Percentiles rank a stretch among this genome's conserved stretches.
These are phyloP conservation scores for Fusarium napiforme DNA, from an alignment of 2,329 filamentous ascomycete genomes.

Conservation along the genomic window DNA sequence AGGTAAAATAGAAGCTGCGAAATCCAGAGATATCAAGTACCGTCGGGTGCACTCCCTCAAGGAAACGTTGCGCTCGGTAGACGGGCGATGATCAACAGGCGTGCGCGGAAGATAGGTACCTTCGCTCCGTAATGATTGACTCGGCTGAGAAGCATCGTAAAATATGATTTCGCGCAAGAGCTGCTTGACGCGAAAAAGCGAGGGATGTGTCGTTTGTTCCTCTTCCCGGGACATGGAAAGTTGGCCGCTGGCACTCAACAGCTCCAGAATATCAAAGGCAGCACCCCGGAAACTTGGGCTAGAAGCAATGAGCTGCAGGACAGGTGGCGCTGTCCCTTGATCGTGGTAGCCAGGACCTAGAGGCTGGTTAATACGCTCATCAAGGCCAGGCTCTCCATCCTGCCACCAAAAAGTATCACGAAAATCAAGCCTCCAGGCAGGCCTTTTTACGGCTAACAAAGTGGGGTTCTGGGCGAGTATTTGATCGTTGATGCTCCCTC, in stretches of 20 bases:
- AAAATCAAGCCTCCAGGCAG: constrained; percentile 62
- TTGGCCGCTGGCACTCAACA: constrained; percentile 62
- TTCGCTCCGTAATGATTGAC: constrained; percentile 52
- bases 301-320: constrained; percentile 61
- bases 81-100: constrained; percentile 57
- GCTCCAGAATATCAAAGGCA: constrained; percentile 63
- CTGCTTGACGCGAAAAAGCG: constrained; percentile 65
- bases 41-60: constrained; percentile 62
- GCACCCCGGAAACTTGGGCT: constrained; percentile 63
- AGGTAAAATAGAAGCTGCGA: constrained; percentile 53
- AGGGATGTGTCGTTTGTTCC: constrained; percentile 61
- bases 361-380: constrained; percentile 32
- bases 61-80: constrained; percentile 59
- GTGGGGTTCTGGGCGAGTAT: constrained; percentile 59
- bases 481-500: constrained; percentile 63
- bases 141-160: constrained; percentile 63
- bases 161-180: constrained; percentile 66
- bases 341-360: constrained; percentile 22
- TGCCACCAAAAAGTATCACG: constrained; percentile 69
- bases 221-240: constrained; percentile 60
- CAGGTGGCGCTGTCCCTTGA: constrained; percentile 58
- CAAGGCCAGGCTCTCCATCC: constrained; percentile 56
- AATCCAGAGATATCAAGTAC: constrained; percentile 65
- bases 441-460: constrained; percentile 52
- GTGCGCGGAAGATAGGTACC: constrained; percentile 32